Evolutionary conservation across 768 basidiomycete species (phyloP), one percentile per base, ranked within the genome.

Genomic region (Boletus vermiculosoides): DNA sequence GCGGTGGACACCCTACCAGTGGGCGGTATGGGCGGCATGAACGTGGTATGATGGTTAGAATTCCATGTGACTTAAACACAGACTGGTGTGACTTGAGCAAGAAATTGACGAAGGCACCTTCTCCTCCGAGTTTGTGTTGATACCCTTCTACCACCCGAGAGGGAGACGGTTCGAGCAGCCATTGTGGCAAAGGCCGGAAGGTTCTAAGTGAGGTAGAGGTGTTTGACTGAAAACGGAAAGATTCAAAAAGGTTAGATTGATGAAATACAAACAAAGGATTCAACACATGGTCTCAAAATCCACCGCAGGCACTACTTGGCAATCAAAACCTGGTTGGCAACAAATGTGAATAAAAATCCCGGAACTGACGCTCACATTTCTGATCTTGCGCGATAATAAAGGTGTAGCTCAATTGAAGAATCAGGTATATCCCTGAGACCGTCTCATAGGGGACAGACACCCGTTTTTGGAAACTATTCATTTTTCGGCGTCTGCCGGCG

Each of bases 401-500:
- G 40, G 42, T 22, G 41, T 15, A 16, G 13, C 34, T 16, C 0
- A 16, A 36, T 33, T 33, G 34, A 6, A 13, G 11, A 34, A 12
- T 33, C 2, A 12, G 11, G 31, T 33, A 12, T 11, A 33, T 8
- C 10, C 30, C 31, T 31, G 33, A 42, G 22, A 45, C 45, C 4
- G 18, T 13, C 12, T 7, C 18, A 12, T 13, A 31, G 12, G 46
- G 22, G 25, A 41, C 16, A 11, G 6, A 9, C 28, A 2, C 18
- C 55, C 23, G 0, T 52, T 44, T 61, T 45, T 45, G 42, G 63
- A 15, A 42, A n/a, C 2, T 42, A 45, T 41, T 54, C 52, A 44
- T 50, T 54, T 63, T 56, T 63, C 63, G 63, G 63, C 50, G 59
- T 62, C 40, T 67, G 62, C 65, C 65, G 65, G 57, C 4, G 45